phyloP scores from a whole-genome alignment of 1,139 yeast species.

The Arxiozyma telluris region DNA sequence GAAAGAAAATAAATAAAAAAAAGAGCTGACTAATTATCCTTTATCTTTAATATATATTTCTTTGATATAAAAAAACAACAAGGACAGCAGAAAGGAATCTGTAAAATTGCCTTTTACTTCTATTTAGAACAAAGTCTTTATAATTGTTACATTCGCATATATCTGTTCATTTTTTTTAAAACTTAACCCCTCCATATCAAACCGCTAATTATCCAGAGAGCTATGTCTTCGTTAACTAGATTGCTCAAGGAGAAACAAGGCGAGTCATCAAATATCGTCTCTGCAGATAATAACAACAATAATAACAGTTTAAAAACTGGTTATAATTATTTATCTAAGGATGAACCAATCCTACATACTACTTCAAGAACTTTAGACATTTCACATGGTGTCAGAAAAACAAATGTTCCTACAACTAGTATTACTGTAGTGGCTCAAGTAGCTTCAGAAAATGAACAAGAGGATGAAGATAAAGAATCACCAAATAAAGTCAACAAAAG shows the following conservation, averaged over 20 bases:
- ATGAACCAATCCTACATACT: slow-evolving; percentile 9
- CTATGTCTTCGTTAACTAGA: slow-evolving; percentile 28
- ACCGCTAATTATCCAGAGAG: not conserved
- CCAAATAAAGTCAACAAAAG: not conserved
- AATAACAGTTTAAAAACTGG: not conserved
- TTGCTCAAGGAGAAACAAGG: slow-evolving; percentile 29
- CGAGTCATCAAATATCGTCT: slow-evolving; percentile 9
- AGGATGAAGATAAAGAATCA: not conserved
- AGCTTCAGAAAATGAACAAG: slow-evolving; percentile 15
- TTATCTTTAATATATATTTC: not conserved
- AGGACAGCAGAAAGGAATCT: not conserved
- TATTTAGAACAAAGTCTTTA: not conserved
- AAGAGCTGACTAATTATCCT: not conserved
- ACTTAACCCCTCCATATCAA: not conserved
- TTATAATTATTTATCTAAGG: slow-evolving; percentile 4
- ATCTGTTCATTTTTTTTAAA: too few relatives aligned
- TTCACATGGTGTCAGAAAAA: slow-evolving; percentile 8
- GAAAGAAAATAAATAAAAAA: not conserved
- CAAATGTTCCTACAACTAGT: slow-evolving; percentile 16
- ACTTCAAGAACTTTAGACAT: slow-evolving; percentile 12
- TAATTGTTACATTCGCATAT: too few relatives aligned
- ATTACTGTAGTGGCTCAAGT: slow-evolving; percentile 25
- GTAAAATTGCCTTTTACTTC: too few relatives aligned
- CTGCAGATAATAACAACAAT: not conserved
- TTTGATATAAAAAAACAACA: not conserved